Base-by-base conservation (phyloP, 2,329 filamentous ascomycete genomes). In the Paracamarosporium sp. region DNA sequence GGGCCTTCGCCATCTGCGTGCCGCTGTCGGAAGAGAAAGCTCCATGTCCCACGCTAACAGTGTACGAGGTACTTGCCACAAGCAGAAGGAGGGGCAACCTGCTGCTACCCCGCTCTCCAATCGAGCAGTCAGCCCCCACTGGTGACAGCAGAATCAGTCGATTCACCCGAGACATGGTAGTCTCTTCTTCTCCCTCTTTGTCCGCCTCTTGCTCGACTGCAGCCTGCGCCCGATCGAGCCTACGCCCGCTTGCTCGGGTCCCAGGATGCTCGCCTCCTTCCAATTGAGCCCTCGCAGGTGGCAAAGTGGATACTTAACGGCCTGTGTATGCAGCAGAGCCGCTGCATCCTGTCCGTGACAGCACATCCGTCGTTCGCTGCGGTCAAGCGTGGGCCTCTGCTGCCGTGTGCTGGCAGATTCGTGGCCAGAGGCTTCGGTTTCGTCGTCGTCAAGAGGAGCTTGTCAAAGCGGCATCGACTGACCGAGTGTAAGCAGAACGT, bases 261-360 rank as follows among this genome's bases (percentile, higher is more conserved):
- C 43, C 30, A 44, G 52, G 24, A 36, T 48, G n/a, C 5, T 36
- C 25, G 8, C 33, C 45, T 47, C 46, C 27, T 60, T 62, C 63
- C 61, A 55, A 64, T 60, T 55, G 59, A 51, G 40, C 53, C 13
- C n/a, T 22, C 27, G 47, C 33, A 28, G 31, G 36, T 36, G 45
- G 40, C 30, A 27, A 43, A 38, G 46, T 31, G 47, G 54, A 9
- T 30, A 33, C 47, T 4, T 30, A 31, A 20, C 27, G 25, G 25
- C 20, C 17, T 40, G 38, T 38, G 15, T 51, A 53, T 59, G 56
- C 55, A 58, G 28, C 13, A 20, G 33, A 50, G 44, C 50, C 47
- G 40, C 47, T 62, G 61, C 61, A 59, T 17, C 46, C 36, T 56
- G 24, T 55, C 58, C 57, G 55, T 59, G 63, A 64, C 63, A 66